phyloP scores from a whole-genome alignment of 2,329 filamentous ascomycete genomes.

The Ceratocystis albifundus region DNA sequence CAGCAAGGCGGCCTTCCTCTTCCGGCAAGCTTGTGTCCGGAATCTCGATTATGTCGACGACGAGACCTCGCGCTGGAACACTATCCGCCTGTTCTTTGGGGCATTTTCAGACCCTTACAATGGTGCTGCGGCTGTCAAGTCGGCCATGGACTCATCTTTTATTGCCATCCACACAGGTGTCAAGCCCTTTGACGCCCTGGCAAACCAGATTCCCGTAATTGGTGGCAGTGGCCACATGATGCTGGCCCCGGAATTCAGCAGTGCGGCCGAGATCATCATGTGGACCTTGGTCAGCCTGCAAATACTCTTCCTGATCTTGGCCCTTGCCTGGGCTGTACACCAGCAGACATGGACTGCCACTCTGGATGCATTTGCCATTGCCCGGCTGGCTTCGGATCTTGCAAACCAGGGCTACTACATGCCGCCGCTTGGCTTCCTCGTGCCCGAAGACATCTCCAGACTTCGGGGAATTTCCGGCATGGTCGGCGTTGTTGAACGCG shows the following conservation, averaged over 20 bases:
- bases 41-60: slow-evolving; percentile 12
- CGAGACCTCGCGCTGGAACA: slow-evolving; percentile 12
- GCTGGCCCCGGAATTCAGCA: slow-evolving; percentile 12
- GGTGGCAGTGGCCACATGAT: slow-evolving; percentile 20
- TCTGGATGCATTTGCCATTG: slow-evolving; percentile 20
- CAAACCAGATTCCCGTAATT: slow-evolving; percentile 21
- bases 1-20: slow-evolving; percentile 16
- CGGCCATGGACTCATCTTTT: slow-evolving; percentile 20
- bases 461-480: slow-evolving; percentile 16
- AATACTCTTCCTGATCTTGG: slow-evolving; percentile 10
- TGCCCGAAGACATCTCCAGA: slow-evolving; percentile 3
- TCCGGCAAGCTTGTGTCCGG: slow-evolving; percentile 15
- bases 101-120: slow-evolving; percentile 9
- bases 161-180: slow-evolving; percentile 15
- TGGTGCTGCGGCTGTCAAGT: slow-evolving; percentile 15
- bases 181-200: neutral
- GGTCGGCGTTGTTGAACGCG: slow-evolving; percentile 10
- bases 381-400: slow-evolving; percentile 15
- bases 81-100: slow-evolving; percentile 19
- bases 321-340: slow-evolving; percentile 11
- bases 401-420: slow-evolving; percentile 12
- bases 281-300: slow-evolving; percentile 16
- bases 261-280: slow-evolving; percentile 16
- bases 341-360: slow-evolving; percentile 19
- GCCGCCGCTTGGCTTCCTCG: slow-evolving; percentile 13